These are phyloP conservation scores for Beauveria asiatica DNA, from an alignment of 2,329 filamentous ascomycete genomes.

Conservation along the genomic window DNA sequence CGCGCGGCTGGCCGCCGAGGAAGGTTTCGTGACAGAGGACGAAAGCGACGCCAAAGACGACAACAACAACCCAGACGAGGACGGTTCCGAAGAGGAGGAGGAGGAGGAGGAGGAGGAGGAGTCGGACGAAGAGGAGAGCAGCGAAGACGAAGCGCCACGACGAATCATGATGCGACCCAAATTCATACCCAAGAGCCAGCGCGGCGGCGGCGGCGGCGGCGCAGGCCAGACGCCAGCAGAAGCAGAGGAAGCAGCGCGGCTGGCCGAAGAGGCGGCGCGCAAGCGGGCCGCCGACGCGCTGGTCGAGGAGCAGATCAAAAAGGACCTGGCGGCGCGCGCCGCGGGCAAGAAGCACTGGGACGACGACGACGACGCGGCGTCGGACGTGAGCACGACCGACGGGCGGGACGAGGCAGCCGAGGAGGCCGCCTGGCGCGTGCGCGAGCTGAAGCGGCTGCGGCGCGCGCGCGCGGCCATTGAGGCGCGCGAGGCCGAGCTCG, in stretches of 20 bases:
- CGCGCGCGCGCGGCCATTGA: constrained; percentile 81
- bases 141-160: constrained; percentile 50
- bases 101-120: constrained; percentile 27
- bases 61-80: constrained; percentile 16
- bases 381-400: constrained; percentile 83
- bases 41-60: constrained; percentile 34
- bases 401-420: constrained; percentile 80
- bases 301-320: constrained; percentile 81
- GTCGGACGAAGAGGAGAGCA: constrained; percentile 38
- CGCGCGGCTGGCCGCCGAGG: constrained; percentile 45
- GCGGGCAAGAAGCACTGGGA: constrained; percentile 83
- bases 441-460: constrained; percentile 82
- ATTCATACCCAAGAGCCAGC: constrained; percentile 52
- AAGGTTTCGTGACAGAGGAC: constrained; percentile 55
- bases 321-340: constrained; percentile 65
- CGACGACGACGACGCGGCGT: constrained; percentile 59
- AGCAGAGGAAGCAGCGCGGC: constrained; percentile 26
- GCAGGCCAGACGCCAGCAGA: constrained; percentile 20
- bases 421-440: constrained; percentile 84
- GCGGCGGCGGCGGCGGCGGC: constrained; percentile 26
- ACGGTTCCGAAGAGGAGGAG: constrained; percentile 33
- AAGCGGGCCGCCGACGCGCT: constrained; percentile 68
- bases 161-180: constrained; percentile 54
- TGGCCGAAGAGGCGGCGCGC: constrained; percentile 51
- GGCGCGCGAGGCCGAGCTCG: constrained; percentile 71